Base-by-base conservation (phyloP, 1,139 yeast genomes). In the Pneumocystis oryctolagi region DNA sequence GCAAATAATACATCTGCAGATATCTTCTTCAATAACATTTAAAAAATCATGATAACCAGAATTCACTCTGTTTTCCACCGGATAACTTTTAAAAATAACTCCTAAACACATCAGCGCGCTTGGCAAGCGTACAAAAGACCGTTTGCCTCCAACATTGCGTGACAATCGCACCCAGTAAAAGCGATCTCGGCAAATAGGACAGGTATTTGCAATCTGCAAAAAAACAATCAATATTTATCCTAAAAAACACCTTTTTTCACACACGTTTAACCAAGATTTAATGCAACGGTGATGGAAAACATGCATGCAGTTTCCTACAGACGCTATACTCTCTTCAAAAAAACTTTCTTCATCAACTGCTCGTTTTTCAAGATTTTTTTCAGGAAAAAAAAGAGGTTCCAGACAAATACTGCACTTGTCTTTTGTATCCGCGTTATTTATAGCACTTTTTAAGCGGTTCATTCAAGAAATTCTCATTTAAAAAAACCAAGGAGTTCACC, bases 1-100 rank as follows among this genome's bases (percentile, higher is more conserved):
- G 63, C 75, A 73, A n/a, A 73, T 66, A 2, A 68, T 70, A 64
- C 75, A 73, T 1, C 64, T 40, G 18, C 39, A 31, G 31, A 18
- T 32, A 37, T 34, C 56, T 28, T 25, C 53, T 14, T 37, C 18
- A 2, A 37, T 5, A n/a, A 20, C 6, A 47, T 47, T 3, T n/a
- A 12, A 25, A 2, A 12, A 14, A 25, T 47, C 31, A 47, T 25
- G 8, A 25, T 25, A 6, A 20, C 28, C 55, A 25, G 55, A 12
- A 25, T 47, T 47, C 9, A 9, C 31, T 25, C 16, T 47, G 3
- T 47, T 25, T 47, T 47, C 55, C 4, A 47, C 55, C 12, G 55
- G 5, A 47, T 47, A 18, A 12, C 14, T 9, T 4, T 20, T 8
- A 47, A 47, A 47, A 47, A 47, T 12, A 8, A n/a, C 16, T 3